Evolutionary conservation across 495 filamentous ascomycete species (phyloP), one percentile per base, ranked within the genome.

Genomic region (Trichoderma reesei): DNA sequence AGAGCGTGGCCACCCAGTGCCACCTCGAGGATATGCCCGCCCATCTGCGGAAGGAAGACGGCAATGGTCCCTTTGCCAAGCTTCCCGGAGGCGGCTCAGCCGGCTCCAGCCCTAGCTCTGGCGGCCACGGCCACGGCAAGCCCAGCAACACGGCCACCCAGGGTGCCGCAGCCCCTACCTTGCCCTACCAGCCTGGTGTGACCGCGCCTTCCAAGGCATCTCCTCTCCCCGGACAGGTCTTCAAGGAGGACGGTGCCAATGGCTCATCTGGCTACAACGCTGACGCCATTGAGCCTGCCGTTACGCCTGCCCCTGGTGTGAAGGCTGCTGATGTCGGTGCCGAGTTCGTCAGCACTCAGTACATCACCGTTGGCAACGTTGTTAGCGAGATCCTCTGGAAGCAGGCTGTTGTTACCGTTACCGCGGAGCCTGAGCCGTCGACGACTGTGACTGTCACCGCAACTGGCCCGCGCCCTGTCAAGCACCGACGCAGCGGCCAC

Each of bases 351-450:
- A 76, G 77, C 67, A 81, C 79, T 18, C 72, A 79, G 61, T 78
- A 73, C 41, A 63, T 78, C 33, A 78, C 79, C 31, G 69, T 70
- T 20, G 75, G 72, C 63, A 65, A 68, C 39, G 65, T 74, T 20
- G 75, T 81, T 16, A 72, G 72, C 64, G 73, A 77, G 70, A 70
- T 81, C 20, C 68, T 81, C 13, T 73, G 77, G 71, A 75, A 77
- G 63, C 74, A 80, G 69, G 75, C 74, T 26, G 67, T 78, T 9
- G 73, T 76, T 56, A 79, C 76, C 34, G 75, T 80, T 41, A 78
- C 73, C 3, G 65, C 75, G 41, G 68, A 69, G 0, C 67, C 73
- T 6, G 39, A 66, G 16, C 74, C 72, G 3, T 75, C 76, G 2
- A 74, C 72, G 3, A 74, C 74, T 7, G 68, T 72, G 8, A 70